Evolutionary conservation across 2,329 filamentous ascomycete species (phyloP), one percentile per base, ranked within the genome.

Genomic region (Elsinoe perseae): DNA sequence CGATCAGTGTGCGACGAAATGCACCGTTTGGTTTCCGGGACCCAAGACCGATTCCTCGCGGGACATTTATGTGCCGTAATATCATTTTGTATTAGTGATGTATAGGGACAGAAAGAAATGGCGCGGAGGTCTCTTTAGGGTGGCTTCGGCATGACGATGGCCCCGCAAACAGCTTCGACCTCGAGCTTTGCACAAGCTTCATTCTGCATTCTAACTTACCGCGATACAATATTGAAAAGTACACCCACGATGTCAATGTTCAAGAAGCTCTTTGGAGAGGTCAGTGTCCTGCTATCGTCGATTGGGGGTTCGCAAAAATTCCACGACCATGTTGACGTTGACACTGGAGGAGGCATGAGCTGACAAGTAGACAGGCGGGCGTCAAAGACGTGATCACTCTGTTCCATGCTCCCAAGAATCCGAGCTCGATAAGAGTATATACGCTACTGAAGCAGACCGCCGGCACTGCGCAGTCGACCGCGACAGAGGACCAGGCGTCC

Each of bases 331-430:
- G 48, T 18, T 28, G 9, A 1, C 14, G 30, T 23, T 20, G 28
- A 48, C 25, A 10, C 27, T n/a, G 9, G n/a, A 32, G 14, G 18
- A 36, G 28, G 25, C 32, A 12, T 44, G 21, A 18, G 25, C 46
- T 57, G 42, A 52, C 48, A 5, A 34, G 8, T 3, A 1, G 9
- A 5, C 40, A 75, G 75, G 67, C 70, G 50, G 74, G 73, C 63
- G 70, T 72, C 61, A 77, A 77, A 66, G 91, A 97, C 77, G 88
- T 95, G 63, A 83, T 97, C 69, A 97, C 92, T 60, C 85, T 98
- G 77, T 98, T 97, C 79, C 91, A 96, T 80, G 87, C 88, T 72
- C 82, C 92, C 57, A 80, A 78, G 64, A 80, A 81, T 55, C 81
- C 86, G 20, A 79, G 85, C 61, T 96, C 91, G 2, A 77, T 82